Conservation (phyloP, 2,329 filamentous ascomycete genomes). For the Thermomyces lanuginosus region DNA sequence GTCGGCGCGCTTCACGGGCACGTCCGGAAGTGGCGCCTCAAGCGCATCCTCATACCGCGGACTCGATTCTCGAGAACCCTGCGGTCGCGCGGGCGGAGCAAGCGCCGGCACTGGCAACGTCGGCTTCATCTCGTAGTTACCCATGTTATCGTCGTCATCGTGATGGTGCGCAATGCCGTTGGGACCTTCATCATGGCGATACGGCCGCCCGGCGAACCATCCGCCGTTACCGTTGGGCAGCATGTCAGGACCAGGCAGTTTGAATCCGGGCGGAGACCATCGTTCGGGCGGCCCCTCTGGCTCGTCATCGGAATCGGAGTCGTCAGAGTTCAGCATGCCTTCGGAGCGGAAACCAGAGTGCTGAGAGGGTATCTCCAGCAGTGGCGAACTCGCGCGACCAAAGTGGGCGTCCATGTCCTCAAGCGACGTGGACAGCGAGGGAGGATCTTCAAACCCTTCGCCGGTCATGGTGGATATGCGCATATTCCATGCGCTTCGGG, state of each 20-base stretch:
- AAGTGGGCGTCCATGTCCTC: conserved; percentile 45
- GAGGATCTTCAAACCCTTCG: conserved; percentile 44
- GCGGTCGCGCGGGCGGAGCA: conserved; percentile 29
- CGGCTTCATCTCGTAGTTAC: conserved; percentile 25
- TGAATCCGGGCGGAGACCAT: conserved; percentile 51
- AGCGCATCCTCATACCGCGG: conserved; percentile 44
- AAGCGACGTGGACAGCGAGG: conserved; percentile 43
- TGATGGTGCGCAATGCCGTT: too few relatives aligned
- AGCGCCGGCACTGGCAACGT: too few relatives aligned
- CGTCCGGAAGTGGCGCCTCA: conserved; percentile 23
- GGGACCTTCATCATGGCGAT: conserved; percentile 29
- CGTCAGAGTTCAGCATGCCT: too few relatives aligned
- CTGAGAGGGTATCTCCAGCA: conserved; percentile 40
- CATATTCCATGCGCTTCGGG: too few relatives aligned
- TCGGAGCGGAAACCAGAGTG: conserved; percentile 48
- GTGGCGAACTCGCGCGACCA: conserved; percentile 34
- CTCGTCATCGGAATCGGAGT: conserved; percentile 31
- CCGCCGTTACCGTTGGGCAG: conserved; percentile 38
- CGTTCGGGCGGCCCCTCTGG: conserved; percentile 28
- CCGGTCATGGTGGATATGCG: too few relatives aligned
- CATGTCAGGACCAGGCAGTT: conserved; percentile 37
- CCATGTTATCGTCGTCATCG: too few relatives aligned
- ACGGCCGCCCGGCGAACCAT: conserved; percentile 38
- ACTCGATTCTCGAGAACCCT: conserved; percentile 42
- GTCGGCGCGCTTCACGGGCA: conserved; percentile 12